Base-by-base conservation (phyloP, 2,329 filamentous ascomycete genomes). In the Gnomoniopsis sp. region DNA sequence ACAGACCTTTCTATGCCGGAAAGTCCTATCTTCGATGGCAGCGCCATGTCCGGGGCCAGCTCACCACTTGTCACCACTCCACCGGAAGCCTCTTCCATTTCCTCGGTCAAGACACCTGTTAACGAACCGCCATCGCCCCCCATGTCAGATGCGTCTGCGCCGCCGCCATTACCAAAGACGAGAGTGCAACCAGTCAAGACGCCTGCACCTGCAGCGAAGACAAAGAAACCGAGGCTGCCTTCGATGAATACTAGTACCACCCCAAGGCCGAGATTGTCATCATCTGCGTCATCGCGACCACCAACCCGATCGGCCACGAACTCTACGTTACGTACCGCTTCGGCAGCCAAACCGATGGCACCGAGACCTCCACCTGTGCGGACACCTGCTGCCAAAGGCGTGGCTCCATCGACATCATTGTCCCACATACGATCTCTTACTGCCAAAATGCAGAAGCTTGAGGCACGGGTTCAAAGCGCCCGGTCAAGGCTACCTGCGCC, bases 391-490 rank as follows among this genome's bases (percentile, higher is more conserved):
- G 75, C 77, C 19, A 74, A 82, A 66, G 79, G 76, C 61, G 65
- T 85, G 43, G 81, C 84, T 26, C 77, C 79, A 55, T 87, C 80
- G 62, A 85, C 79, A 63, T 98, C 95, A 2, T 84, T 99, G 52
- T 89, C 90, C 65, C 95, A 99, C 71, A 96, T 99, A 68, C 91
- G 93, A 64, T 89, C 88, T 33, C 86, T 99, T 64, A 96, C 96
- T 59, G 93, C 91, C 30, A 95, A 98, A 75, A 97, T 98, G 92
- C 91, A 97, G 74, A 90, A 91, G 65, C 87, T 99, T 62, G 95
- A 98, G 72, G 91, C 95, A 63, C 86, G 95, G 48, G 93, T 99
- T 11, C 92, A 98, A 62, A 91, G 88, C 23, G 95, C 89, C 19
- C 87, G 92, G 65, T 97, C 93, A 43, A 96, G 95, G 74, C 83